Evolutionary conservation across 2,329 filamentous ascomycete species (phyloP), one percentile per base, ranked within the genome.

Genomic region (Cordyceps pruinosa): DNA sequence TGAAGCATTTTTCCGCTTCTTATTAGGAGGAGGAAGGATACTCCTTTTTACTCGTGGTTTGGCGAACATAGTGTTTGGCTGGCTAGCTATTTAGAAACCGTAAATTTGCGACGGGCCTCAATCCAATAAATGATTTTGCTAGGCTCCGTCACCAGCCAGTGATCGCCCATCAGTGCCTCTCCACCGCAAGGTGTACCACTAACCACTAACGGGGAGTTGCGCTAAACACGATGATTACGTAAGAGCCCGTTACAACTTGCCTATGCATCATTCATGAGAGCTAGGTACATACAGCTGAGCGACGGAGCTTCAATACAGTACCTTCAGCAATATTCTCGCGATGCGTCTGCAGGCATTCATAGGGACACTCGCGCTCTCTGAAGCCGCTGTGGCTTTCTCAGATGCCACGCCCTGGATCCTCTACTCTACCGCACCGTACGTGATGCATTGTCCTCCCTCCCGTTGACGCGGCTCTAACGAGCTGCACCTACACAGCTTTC

Each of bases 341-440:
- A 86, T 86, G 83, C 82, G 78, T 76, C 67, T 79, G 66, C 79
- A 78, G 56, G 69, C 74, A 68, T 66, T 79, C 66, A 72, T 76
- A 59, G 71, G 77, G 63, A 68, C 81, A 51, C 72, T 83, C 67
- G 79, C 79, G 62, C 72, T 83, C 65, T 77, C 82, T 63, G 78
- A 81, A 59, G 77, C 79, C 25, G 84, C 80, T 45, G 76, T 84
- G 60, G 92, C 90, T 26, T 94, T 96, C 71, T 85, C 83, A 61
- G 87, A 96, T 72, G 90, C 92, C 2, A 92, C 90, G 56, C 93
- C 94, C 19, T 94, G 96, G 72, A 82, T 96, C 69, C 76, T 97
- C 63, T 87, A 95, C 71, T 97, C 93, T 32, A 93, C 87, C 46
- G 82, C 87, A 61, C 77, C 86, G 92, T 96, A 86, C 66, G 86